phyloP scores from a whole-genome alignment of 1,284 basidiomycete genomes.

The Prillingera fragicola region DNA sequence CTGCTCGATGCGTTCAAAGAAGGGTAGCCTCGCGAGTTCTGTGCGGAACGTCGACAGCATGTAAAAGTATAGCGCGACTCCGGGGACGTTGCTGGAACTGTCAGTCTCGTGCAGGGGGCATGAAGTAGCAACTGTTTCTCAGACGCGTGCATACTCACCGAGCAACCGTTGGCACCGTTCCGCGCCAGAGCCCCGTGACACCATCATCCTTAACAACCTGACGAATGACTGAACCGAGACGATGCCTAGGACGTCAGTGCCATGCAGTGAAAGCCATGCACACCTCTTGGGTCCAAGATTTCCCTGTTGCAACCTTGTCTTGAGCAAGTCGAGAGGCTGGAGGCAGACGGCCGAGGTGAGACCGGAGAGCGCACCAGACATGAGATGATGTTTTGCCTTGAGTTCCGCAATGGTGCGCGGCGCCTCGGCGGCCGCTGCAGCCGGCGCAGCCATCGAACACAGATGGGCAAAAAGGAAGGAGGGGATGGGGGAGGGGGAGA shows the following conservation, averaged over 20 bases:
- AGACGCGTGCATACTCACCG: slow-evolving; percentile 53
- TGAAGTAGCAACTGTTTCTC: background rate
- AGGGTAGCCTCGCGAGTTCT: slow-evolving; percentile 48
- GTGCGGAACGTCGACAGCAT: slow-evolving; percentile 72
- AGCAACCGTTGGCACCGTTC: slow-evolving; percentile 72
- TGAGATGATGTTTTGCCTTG: slow-evolving; percentile 45
- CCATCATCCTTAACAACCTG: slow-evolving; percentile 49
- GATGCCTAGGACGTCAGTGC: slow-evolving; percentile 20
- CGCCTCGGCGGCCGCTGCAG: background rate
- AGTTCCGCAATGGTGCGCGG: slow-evolving; percentile 1
- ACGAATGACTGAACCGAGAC: slow-evolving; percentile 24
- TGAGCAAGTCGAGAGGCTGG: slow-evolving; percentile 66
- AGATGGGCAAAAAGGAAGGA: background rate
- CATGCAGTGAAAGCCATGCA: background rate
- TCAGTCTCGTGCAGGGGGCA: background rate
- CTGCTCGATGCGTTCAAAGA: slow-evolving; percentile 25
- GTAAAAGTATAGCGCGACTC: slow-evolving; percentile 88
- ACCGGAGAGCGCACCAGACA: slow-evolving; percentile 45
- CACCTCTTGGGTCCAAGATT: slow-evolving; percentile 29
- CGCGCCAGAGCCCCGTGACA: slow-evolving; percentile 59
- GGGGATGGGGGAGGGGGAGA: background rate
- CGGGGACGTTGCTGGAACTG: slow-evolving; percentile 72
- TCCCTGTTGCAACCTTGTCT: slow-evolving; percentile 75
- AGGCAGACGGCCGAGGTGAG: slow-evolving; percentile 44
- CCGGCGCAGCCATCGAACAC: background rate